Conservation (phyloP, 805 yeast species). For the Candida insectorum region DNA sequence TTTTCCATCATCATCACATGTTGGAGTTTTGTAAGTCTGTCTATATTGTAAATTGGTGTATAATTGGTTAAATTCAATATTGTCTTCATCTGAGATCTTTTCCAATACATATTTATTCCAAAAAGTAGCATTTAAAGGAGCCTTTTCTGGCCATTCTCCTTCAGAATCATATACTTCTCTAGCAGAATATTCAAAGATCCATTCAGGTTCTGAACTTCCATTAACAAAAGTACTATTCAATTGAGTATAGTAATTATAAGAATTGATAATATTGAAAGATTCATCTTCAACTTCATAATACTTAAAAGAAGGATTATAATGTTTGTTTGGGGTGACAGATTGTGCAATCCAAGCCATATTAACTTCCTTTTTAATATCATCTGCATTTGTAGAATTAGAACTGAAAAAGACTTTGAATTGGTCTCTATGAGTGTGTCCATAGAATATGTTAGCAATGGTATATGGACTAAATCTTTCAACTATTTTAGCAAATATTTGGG, state of each 20-base stretch:
- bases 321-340: conserved; percentile 58
- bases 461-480: conserved; percentile 66
- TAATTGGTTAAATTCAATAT: conserved; percentile 44
- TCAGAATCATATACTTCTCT: conserved; percentile 53
- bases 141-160: conserved; percentile 51
- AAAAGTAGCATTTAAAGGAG: conserved; percentile 66
- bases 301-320: conserved; percentile 69
- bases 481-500: conserved; percentile 52
- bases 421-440: conserved; percentile 70
- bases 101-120: conserved; percentile 44
- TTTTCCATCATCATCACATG: conserved; percentile 34
- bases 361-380: conserved; percentile 41
- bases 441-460: conserved; percentile 66
- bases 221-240: conserved; percentile 55
- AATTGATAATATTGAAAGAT: conserved; percentile 59
- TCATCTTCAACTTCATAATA: conserved; percentile 63
- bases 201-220: conserved; percentile 54
- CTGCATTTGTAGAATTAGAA: conserved; percentile 37
- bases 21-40: conserved; percentile 51
- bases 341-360: conserved; percentile 65
- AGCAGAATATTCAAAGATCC: conserved; percentile 65
- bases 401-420: conserved; percentile 60
- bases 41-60: conserved; percentile 52
- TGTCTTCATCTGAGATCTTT: conserved; percentile 15
- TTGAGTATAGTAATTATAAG: conserved; percentile 56